These are phyloP conservation scores for Ogataea ramenticola DNA, from an alignment of 805 yeast genomes.

Conservation along the genomic window DNA sequence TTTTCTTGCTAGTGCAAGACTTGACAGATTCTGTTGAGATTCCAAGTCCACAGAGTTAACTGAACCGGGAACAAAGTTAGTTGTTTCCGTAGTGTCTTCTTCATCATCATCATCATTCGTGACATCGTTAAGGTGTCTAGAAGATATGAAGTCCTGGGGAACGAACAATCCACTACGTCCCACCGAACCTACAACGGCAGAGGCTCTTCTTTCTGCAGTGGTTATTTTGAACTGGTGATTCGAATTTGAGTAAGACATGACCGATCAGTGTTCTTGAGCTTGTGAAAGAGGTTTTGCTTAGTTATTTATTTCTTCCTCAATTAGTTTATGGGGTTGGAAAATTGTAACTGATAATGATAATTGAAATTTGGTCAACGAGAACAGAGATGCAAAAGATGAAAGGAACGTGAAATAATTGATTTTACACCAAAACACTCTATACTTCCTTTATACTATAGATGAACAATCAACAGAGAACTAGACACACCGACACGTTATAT, in stretches of 20 bases:
- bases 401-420: too few relatives aligned
- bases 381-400: too few relatives aligned
- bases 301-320: too few relatives aligned
- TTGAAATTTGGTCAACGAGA: too few relatives aligned
- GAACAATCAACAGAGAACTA: too few relatives aligned
- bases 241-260: not conserved
- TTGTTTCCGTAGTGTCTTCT: not conserved
- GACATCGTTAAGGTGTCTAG: not conserved
- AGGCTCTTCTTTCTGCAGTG: slow-evolving; percentile 41
- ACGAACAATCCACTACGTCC: slow-evolving; percentile 45
- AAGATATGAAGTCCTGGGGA: slow-evolving; percentile 39
- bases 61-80: not conserved
- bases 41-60: not conserved
- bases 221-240: slow-evolving; percentile 32
- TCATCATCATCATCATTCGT: slow-evolving; percentile 2
- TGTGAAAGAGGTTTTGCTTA: not conserved
- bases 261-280: too few relatives aligned
- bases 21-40: not conserved
- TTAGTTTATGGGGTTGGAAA: too few relatives aligned
- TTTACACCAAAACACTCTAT: too few relatives aligned
- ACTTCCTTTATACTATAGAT: too few relatives aligned
- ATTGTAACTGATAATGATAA: too few relatives aligned
- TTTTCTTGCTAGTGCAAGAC: not conserved
- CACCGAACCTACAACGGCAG: slow-evolving; percentile 42
- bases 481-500: too few relatives aligned